Base-by-base conservation (phyloP, 306 rosid species). In the Comarum palustre region DNA sequence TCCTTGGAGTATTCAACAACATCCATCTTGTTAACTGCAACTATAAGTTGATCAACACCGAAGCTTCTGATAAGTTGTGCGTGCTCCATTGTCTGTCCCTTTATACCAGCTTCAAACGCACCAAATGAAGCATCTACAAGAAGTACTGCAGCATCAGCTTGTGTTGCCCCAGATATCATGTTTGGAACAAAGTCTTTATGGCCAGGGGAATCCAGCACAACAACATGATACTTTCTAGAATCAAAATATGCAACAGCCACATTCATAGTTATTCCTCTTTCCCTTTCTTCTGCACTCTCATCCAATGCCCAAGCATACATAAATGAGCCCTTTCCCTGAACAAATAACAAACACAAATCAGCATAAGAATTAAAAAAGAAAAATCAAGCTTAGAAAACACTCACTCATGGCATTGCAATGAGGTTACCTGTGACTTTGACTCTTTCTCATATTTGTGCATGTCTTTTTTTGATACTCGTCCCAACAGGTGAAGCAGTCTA, bases 221-320 rank as follows among this genome's bases (percentile, higher is more conserved):
- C 97, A 76, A 94, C 90, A 61, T 91, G 99, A 84, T 89, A 94
- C 71, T 78, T 89, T 80, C 69, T 91, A 55, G 99, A 89, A 85
- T 94, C 95, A 84, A 94, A 94, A 78, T 90, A 94, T 22, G 99
- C 99, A 85, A 94, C 99, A 51, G 91, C 99, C 46, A 94, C 99
- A 8, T 94, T 90, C 99, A 94, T 94, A 16, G 99, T 94, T 81
- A 94, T 90, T 82, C 99, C 99, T 79, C 99, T 83, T 79, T 91
- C 99, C 78, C 99, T 94, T 83, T 94, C 99, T 79, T 94, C 99
- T 42, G 99, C 73, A 66, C 96, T 94, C 87, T 94, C 96, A 77
- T 94, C 99, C 80, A 94, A 80, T 72, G 99, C 99, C 97, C 97
- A 91, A 67, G 99, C 99, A 88, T 85, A 94, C 76, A 93, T 93